Conservation (phyloP, 768 basidiomycete species). For the Dendrothele bispora region DNA sequence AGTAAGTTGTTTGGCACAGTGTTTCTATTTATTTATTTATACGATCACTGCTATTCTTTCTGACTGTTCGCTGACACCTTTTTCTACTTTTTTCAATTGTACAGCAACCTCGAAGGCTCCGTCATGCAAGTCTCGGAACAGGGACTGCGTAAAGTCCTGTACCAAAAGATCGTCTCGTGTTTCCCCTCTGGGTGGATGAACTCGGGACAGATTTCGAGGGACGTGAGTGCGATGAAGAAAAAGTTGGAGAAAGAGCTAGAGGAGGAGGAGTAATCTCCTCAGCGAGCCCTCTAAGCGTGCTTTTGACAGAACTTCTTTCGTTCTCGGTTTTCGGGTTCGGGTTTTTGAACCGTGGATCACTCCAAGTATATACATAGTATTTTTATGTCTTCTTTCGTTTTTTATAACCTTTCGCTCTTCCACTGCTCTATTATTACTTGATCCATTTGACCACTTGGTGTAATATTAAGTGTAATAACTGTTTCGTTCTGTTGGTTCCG, state of each 20-base stretch:
- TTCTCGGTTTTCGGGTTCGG: neutral
- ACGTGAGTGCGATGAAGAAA: constrained; percentile 89
- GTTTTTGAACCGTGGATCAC: neutral
- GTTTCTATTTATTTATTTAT: neutral
- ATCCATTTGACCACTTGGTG: too few relatives aligned
- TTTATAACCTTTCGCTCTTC: neutral
- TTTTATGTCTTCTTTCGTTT: too few relatives aligned
- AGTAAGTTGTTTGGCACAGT: constrained; percentile 38
- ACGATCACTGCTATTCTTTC: constrained; percentile 1
- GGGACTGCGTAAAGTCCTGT: constrained; percentile 74
- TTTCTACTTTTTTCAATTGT: neutral
- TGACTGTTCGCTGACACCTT: neutral
- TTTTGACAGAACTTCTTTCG: neutral
- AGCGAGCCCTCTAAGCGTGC: neutral
- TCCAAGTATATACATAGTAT: neutral
- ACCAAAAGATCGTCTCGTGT: constrained; percentile 82
- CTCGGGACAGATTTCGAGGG: constrained; percentile 83
- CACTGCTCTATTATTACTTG: neutral
- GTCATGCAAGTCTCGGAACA: constrained; percentile 79
- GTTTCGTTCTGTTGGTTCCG: too few relatives aligned
- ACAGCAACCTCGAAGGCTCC: constrained; percentile 60
- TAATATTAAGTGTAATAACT: too few relatives aligned
- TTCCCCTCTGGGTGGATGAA: constrained; percentile 87
- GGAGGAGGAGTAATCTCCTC: constrained; percentile 50
- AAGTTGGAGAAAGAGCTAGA: constrained; percentile 69